Percentiles rank a stretch among this genome's conserved stretches.
These are phyloP conservation scores for Suhomyces pyralidae DNA, from an alignment of 805 yeast genomes.

Conservation along the genomic window DNA sequence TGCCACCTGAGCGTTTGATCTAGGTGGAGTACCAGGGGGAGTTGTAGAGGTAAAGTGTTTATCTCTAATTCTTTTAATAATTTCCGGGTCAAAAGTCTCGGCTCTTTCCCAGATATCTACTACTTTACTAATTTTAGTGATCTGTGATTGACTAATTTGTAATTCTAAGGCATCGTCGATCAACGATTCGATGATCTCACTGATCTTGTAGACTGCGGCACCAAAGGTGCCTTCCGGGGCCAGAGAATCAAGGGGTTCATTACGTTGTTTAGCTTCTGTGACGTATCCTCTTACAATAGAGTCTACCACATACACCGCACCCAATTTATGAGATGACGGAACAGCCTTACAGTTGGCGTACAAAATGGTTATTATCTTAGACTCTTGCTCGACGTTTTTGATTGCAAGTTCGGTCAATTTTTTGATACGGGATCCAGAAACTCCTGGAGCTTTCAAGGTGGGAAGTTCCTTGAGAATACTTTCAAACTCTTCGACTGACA, in stretches of 20 bases:
- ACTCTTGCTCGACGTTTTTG: slow-evolving; percentile 57
- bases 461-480: slow-evolving; percentile 47
- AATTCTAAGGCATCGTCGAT: slow-evolving; percentile 61
- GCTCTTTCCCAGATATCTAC: slow-evolving; percentile 92
- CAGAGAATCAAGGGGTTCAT: slow-evolving; percentile 43
- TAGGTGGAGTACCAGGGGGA: slow-evolving; percentile 64
- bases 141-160: slow-evolving; percentile 50
- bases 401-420: slow-evolving; percentile 76
- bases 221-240: slow-evolving; percentile 72
- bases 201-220: slow-evolving; percentile 65
- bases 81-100: slow-evolving; percentile 63
- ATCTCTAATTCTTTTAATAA: slow-evolving; percentile 53
- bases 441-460: slow-evolving; percentile 79
- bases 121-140: slow-evolving; percentile 74
- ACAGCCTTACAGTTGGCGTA: slow-evolving; percentile 67
- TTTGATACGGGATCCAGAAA: slow-evolving; percentile 92
- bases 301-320: slow-evolving; percentile 87
- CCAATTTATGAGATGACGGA: slow-evolving; percentile 81
- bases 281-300: slow-evolving; percentile 84
- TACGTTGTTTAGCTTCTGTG: slow-evolving; percentile 64
- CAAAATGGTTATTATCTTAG: slow-evolving; percentile 55
- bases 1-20: slow-evolving; percentile 21
- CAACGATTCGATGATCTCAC: slow-evolving; percentile 60
- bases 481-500: slow-evolving; percentile 50
- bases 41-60: slow-evolving; percentile 64